Conservation (phyloP, 768 basidiomycete genomes). For the Leccinellum rugosiceps region DNA sequence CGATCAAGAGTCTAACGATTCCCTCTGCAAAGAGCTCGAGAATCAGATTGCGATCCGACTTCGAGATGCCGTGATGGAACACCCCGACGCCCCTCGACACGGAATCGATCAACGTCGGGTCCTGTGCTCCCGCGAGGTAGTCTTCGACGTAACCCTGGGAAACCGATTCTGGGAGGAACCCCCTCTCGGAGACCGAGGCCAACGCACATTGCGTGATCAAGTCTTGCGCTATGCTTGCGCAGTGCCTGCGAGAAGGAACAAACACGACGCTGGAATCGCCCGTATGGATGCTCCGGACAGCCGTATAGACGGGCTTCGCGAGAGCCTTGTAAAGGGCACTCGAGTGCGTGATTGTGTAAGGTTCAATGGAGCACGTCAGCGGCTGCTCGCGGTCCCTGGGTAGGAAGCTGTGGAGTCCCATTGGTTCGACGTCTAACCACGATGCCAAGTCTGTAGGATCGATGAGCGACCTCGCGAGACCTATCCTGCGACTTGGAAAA, state of each 20-base stretch:
- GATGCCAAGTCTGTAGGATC: constrained; percentile 77
- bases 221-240: constrained; percentile 69
- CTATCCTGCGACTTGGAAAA: constrained; percentile 68
- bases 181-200: constrained; percentile 62
- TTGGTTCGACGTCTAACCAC: constrained; percentile 75
- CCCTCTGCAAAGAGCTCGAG: constrained; percentile 82
- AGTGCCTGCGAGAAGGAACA: constrained; percentile 82
- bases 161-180: constrained; percentile 57
- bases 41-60: constrained; percentile 65
- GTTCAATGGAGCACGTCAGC: constrained; percentile 60
- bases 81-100: constrained; percentile 86
- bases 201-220: constrained; percentile 86
- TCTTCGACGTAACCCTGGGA: constrained; percentile 56
- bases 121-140: constrained; percentile 55
- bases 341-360: constrained; percentile 86
- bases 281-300: constrained; percentile 49
- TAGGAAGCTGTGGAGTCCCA: constrained; percentile 69
- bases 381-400: constrained; percentile 83
- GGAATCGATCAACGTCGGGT: constrained; percentile 63
- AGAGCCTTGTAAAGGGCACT: constrained; percentile 86
- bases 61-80: constrained; percentile 70
- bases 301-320: constrained; percentile 83
- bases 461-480: constrained; percentile 71
- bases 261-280: constrained; percentile 71
- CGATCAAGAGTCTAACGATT: constrained; percentile 74